These are phyloP conservation scores for Pholiota molesta DNA, from an alignment of 768 basidiomycete genomes.

Conservation along the genomic window DNA sequence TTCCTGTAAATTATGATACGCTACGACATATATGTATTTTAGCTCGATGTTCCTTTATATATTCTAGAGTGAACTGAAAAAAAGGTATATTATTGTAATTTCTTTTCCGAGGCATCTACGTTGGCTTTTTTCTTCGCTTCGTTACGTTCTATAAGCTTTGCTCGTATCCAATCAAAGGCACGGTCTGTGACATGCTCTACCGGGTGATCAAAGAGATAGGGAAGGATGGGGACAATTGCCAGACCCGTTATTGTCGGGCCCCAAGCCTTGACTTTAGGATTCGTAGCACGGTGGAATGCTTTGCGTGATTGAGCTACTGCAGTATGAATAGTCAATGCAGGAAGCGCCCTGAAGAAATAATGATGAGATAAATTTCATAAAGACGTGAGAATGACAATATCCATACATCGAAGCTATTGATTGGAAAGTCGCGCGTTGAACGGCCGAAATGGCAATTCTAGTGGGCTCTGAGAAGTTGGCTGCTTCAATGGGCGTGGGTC, in stretches of 20 bases:
- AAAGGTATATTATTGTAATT: not conserved
- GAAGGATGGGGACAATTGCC: conserved; percentile 72
- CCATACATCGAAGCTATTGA: conserved; percentile 80
- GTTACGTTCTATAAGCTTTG: conserved; percentile 48
- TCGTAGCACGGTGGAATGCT: conserved; percentile 61
- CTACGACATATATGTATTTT: not conserved
- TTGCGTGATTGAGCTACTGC: conserved; percentile 75
- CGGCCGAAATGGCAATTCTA: conserved; percentile 68
- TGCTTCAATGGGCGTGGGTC: conserved; percentile 69
- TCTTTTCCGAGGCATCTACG: not conserved
- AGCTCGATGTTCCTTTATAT: not conserved
- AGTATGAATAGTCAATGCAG: conserved; percentile 85
- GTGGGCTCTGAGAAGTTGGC: conserved; percentile 71
- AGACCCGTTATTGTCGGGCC: conserved; percentile 77
- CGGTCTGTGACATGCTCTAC: conserved; percentile 72
- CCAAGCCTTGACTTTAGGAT: conserved; percentile 65
- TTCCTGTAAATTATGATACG: not conserved
- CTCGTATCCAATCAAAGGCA: conserved; percentile 72
- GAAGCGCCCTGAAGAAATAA: conserved; percentile 61
- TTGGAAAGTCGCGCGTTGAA: conserved; percentile 80
- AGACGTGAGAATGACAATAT: conserved; percentile 12
- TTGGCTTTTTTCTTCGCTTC: conserved; percentile 10
- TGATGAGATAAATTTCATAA: conserved; percentile 3
- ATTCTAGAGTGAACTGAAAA: not conserved
- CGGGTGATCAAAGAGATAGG: conserved; percentile 80